Conservation (phyloP, 129 eudicot genomes). For the Flaveria sonorensis region DNA sequence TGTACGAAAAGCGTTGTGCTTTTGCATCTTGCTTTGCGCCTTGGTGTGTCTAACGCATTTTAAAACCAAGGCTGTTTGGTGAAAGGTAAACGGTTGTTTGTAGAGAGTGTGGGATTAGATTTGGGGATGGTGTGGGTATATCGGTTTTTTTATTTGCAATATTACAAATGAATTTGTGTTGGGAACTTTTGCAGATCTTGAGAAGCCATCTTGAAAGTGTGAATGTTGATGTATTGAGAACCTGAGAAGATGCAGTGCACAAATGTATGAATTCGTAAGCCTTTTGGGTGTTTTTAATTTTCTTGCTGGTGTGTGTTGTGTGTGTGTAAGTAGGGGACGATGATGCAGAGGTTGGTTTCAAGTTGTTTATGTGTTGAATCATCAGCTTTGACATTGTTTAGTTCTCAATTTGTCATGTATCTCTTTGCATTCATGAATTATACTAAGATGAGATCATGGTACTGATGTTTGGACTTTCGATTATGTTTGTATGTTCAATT, state of each 20-base stretch:
- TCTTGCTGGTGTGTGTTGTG: conserved; percentile 15
- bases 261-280: conserved; percentile 6
- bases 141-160: not conserved
- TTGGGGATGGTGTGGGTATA: too few species aligned
- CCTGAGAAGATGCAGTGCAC: conserved; percentile 1
- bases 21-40: too few species aligned
- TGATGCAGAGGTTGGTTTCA: conserved; percentile 13
- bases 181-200: conserved; percentile 27
- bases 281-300: conserved; percentile 18
- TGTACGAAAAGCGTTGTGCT: too few species aligned
- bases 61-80: too few species aligned
- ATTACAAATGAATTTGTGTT: conserved; percentile 15
- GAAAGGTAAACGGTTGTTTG: too few species aligned
- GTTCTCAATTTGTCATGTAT: not conserved
- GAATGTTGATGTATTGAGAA: conserved; percentile 5
- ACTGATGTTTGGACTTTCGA: too few species aligned
- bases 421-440: not conserved
- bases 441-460: too few species aligned
- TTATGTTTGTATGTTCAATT: too few species aligned
- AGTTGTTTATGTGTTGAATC: conserved; percentile 20
- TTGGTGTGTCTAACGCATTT: too few species aligned
- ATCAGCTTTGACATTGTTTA: not conserved
- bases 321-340: conserved; percentile 16
- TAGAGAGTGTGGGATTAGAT: too few species aligned
- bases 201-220: conserved; percentile 24